phyloP scores from a whole-genome alignment of 1,284 basidiomycete genomes.

The Moesziomyces sp. region DNA sequence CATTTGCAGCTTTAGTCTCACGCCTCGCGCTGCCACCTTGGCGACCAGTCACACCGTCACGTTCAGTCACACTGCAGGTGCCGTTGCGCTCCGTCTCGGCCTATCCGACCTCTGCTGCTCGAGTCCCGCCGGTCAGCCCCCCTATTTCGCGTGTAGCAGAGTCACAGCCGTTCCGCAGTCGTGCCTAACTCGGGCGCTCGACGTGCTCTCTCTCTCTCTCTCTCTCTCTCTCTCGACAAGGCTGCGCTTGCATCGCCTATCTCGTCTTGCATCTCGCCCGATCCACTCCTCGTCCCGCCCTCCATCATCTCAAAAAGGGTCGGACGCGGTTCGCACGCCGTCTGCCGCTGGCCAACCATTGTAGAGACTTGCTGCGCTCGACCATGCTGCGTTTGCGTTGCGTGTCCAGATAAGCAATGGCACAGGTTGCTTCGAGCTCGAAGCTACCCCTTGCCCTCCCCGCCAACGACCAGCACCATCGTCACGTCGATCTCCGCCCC shows the following conservation, averaged over 20 bases:
- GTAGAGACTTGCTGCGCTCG: constrained; percentile 8
- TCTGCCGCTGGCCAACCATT: too few relatives aligned
- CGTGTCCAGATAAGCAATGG: constrained; percentile 31
- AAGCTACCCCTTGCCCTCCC: constrained; percentile 21
- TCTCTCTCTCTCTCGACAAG: too few relatives aligned
- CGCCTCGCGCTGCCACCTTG: neutral
- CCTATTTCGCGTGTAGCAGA: too few relatives aligned
- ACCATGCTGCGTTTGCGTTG: constrained; percentile 27
- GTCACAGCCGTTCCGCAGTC: too few relatives aligned
- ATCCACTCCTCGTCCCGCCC: neutral
- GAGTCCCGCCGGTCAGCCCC: neutral
- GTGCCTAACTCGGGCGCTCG: too few relatives aligned
- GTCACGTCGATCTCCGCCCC: constrained; percentile 9
- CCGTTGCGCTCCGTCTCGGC: neutral
- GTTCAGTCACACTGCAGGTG: neutral
- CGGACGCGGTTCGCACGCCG: too few relatives aligned
- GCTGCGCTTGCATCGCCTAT: too few relatives aligned
- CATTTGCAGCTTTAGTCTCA: too few relatives aligned
- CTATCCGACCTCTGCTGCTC: neutral
- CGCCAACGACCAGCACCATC: constrained; percentile 24
- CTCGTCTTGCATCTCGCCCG: too few relatives aligned
- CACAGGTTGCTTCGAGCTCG: constrained; percentile 41
- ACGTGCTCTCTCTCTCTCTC: too few relatives aligned
- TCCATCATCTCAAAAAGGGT: too few relatives aligned
- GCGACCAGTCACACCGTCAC: neutral